Conservation (phyloP, 208 protist species). For the Wallacemonas rigidus region DNA sequence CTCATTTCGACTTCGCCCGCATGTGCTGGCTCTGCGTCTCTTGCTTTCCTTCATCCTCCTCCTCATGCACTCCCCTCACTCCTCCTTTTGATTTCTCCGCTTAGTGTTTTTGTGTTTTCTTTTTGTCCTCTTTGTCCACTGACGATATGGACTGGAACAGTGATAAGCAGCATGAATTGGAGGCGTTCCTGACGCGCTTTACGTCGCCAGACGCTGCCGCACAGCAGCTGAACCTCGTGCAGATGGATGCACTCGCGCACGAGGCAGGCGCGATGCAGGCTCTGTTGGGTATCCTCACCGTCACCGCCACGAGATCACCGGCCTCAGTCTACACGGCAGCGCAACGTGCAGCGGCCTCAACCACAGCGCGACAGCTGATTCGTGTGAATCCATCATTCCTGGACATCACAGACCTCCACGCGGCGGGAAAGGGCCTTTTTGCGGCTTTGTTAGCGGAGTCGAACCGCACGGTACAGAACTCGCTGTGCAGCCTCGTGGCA, state of each 20-base stretch:
- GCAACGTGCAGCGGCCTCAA: background rate
- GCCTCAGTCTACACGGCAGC: background rate
- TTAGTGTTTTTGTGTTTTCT: background rate
- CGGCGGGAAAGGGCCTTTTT: background rate
- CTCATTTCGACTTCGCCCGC: too few relatives aligned
- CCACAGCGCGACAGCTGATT: background rate
- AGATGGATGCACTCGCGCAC: constrained; percentile 30
- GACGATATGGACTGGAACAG: constrained; percentile 30
- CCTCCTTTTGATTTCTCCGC: constrained; percentile 15
- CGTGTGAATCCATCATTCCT: background rate
- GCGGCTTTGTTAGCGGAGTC: background rate
- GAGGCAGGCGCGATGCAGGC: constrained; percentile 3
- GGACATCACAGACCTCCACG: background rate
- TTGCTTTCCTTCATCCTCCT: too few relatives aligned
- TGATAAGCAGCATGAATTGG: constrained; percentile 32
- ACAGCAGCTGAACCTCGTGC: constrained; percentile 33
- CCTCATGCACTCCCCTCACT: background rate
- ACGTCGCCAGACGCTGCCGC: constrained; percentile 32
- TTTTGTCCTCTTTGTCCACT: background rate
- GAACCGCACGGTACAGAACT: background rate
- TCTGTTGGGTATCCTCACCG: background rate
- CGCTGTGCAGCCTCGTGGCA: background rate
- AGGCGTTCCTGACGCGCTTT: constrained; percentile 36
- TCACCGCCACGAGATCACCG: background rate
- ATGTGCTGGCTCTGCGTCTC: too few relatives aligned